Base-by-base conservation (phyloP, 2,329 filamentous ascomycete species). In the Thelonectria discophora region DNA sequence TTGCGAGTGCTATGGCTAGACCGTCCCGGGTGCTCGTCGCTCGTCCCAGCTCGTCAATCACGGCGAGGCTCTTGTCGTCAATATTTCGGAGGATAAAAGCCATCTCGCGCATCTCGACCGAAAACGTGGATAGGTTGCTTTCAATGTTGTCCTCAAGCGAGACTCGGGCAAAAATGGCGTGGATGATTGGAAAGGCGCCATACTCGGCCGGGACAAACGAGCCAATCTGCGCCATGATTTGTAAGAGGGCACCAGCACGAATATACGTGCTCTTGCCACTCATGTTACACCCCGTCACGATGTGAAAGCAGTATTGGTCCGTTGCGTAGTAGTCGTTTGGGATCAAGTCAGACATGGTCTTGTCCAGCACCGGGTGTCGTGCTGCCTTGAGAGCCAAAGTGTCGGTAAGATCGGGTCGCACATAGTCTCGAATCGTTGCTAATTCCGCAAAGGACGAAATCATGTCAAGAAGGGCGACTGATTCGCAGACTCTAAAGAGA, bases 281-380 rank as follows among this genome's bases (percentile, higher is more conserved):
- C 95, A 99, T 99, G 70, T 99, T 99, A 75, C 92, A 96, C 3
- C 95, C 94, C 0, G 94, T 98, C 65, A 99, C 89, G 63, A 98
- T 90, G 67, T 98, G 94, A 71, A 97, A 97, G 1, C 94, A 88
- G 37, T 88, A 88, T 62, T 94, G 88, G 34, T 90, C 84, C 0
- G 89, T 91, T 3, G 92, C 90, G 70, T 94, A 98, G 27, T 94
- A 91, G 71, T 98, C 94, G 65, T 98, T 98, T 0, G 95, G 91
- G 3, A 98, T 82, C 72, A 91, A 97, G 20, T 86, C 84, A 1
- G 81, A 78, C 66, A 92, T 87, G 2, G 89, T 86, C 80, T 88
- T 91, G 77, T 96, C 92, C 5, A 89, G 81, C 59, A 97, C 89
- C 0, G 93, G 92, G 74, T 97, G 93, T 30, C 91, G 84, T 15